A percentile compares a stretch with the other conserved stretches of the same genome.
Evolutionary conservation across 768 basidiomycete genomes (phyloP).

Genomic region (Hygrophorus pudorinus): DNA sequence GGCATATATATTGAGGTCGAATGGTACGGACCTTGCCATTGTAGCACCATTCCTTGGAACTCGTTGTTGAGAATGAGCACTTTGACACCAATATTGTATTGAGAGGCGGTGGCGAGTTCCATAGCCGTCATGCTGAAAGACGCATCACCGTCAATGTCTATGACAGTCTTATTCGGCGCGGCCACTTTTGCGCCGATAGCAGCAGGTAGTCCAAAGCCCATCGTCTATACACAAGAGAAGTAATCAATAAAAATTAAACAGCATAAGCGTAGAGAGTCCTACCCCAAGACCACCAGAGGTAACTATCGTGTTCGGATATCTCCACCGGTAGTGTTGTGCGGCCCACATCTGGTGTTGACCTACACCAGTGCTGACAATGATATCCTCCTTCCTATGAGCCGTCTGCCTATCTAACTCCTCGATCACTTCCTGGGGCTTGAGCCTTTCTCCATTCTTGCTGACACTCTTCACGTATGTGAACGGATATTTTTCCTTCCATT

Average conservation of each 20-base stretch:
- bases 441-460: conserved; percentile 49
- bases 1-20: conserved; percentile 1
- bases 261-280: conserved; percentile 23
- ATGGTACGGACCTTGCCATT: conserved; percentile 81
- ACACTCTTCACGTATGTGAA: conserved; percentile 81
- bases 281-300: conserved; percentile 94
- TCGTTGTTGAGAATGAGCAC: conserved; percentile 90
- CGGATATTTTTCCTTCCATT: conserved; percentile 83
- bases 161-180: conserved; percentile 82
- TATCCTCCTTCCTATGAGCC: conserved; percentile 72
- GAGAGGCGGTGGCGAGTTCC: conserved; percentile 92
- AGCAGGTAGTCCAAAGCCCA: conserved; percentile 95
- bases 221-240: conserved; percentile 48
- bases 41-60: conserved; percentile 98
- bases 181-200: conserved; percentile 98
- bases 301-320: conserved; percentile 74
- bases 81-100: conserved; percentile 91
- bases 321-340: conserved; percentile 90
- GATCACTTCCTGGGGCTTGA: conserved; percentile 97
- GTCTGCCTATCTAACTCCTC: conserved; percentile 83
- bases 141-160: conserved; percentile 97
- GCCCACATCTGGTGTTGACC: conserved; percentile 99
- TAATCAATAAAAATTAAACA: background rate
- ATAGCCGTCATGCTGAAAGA: conserved; percentile 99
- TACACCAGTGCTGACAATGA: conserved; percentile 88